These are phyloP conservation scores for Vitis hybrid DNA, from an alignment of 177 flowering plant species.

Conservation along the genomic window DNA sequence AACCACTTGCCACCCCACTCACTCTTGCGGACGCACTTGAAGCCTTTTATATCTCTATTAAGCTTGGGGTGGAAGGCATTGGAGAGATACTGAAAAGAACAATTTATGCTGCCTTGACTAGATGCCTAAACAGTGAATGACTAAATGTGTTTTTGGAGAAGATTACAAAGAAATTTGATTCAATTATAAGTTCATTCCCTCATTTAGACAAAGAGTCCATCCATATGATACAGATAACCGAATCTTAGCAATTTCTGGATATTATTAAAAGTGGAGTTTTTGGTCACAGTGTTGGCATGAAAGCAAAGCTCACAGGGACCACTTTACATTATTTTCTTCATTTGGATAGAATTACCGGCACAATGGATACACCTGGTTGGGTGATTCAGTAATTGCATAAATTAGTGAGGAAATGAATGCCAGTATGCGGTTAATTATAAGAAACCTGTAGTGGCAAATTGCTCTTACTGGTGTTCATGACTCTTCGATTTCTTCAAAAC, in stretches of 20 bases:
- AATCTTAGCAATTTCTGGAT: constrained; percentile 56
- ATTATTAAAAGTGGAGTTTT: constrained; percentile 41
- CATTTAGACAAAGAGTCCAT: constrained; percentile 75
- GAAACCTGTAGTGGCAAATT: constrained; percentile 63
- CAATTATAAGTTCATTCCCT: constrained; percentile 64
- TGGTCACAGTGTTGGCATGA: constrained; percentile 35
- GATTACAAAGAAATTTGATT: constrained; percentile 62
- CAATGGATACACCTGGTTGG: constrained; percentile 91
- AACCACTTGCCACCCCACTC: constrained; percentile 69
- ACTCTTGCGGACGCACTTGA: constrained; percentile 86
- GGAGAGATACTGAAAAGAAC: constrained; percentile 79
- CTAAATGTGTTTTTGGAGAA: constrained; percentile 73
- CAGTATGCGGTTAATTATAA: constrained; percentile 58
- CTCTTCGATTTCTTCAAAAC: constrained; percentile 50
- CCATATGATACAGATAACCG: constrained; percentile 67
- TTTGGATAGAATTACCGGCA: constrained; percentile 75
- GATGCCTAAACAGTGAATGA: constrained; percentile 67
- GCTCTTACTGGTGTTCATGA: constrained; percentile 58
- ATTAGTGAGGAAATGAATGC: constrained; percentile 51
- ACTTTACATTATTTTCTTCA: constrained; percentile 94
- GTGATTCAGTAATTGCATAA: constrained; percentile 81
- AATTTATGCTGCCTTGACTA: constrained; percentile 61
- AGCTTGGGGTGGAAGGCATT: constrained; percentile 88
- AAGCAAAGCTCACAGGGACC: constrained; percentile 74
- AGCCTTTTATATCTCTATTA: constrained; percentile 87